A percentile compares a stretch with the other conserved stretches of the same genome.
These are phyloP conservation scores for Geranium incanum DNA, from an alignment of 441 rosid species.

Conservation along the genomic window DNA sequence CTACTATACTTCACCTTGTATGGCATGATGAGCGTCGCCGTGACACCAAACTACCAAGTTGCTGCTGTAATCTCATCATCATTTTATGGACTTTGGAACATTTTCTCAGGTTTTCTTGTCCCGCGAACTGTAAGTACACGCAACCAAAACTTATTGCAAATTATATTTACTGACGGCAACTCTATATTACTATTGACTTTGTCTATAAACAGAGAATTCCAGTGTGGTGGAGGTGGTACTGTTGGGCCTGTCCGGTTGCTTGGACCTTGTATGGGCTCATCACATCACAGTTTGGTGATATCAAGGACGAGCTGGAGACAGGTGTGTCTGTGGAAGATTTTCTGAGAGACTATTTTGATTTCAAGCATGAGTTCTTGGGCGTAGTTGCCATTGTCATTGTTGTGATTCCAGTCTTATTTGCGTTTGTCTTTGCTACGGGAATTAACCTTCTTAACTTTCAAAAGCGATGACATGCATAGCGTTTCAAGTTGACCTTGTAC, in stretches of 20 bases:
- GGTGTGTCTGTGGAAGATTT: conserved; percentile 22
- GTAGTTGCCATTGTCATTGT: conserved; percentile 30
- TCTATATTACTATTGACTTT: no score
- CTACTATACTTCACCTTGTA: neutral
- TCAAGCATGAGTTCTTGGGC: conserved; percentile 36
- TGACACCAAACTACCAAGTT: neutral
- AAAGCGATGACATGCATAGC: no score
- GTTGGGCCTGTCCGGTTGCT: conserved; percentile 38
- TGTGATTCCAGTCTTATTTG: conserved; percentile 43
- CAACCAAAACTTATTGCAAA: neutral
- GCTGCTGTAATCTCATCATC: neutral
- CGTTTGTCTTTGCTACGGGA: conserved; percentile 51
- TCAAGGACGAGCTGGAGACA: conserved; percentile 15
- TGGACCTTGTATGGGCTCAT: conserved; percentile 53
- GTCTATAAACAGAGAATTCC: conserved; percentile 35
- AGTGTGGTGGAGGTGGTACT: conserved; percentile 61
- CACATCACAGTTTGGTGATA: conserved; percentile 41
- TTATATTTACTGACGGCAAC: no score
- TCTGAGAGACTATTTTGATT: conserved; percentile 30
- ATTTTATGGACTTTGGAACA: neutral
- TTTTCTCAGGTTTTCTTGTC: neutral
- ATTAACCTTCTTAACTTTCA: conserved; percentile 69
- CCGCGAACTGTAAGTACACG: neutral
- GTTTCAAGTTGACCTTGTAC: no score
- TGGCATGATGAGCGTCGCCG: neutral